Evolutionary conservation across 129 eudicot genomes (phyloP).

Genomic region (Centrapalus pauciflorus): DNA sequence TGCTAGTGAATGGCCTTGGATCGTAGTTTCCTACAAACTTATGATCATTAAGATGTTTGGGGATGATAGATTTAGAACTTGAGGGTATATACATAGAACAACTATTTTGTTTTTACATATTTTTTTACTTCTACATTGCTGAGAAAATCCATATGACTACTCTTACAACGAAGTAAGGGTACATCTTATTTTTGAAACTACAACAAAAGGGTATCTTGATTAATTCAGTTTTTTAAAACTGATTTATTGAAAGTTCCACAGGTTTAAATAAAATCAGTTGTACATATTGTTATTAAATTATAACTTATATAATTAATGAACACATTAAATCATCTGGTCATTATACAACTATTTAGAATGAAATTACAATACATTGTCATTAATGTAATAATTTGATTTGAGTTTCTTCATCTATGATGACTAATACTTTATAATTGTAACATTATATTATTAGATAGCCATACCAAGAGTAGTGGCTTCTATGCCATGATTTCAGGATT

Average conservation of each 20-base stretch:
- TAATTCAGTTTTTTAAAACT: not conserved
- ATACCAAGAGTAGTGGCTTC: not conserved
- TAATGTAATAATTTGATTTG: not conserved
- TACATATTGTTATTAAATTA: not conserved
- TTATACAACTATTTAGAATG: not conserved
- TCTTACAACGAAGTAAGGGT: not conserved
- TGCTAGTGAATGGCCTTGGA: too few species aligned
- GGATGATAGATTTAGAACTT: not conserved
- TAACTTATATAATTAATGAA: not conserved
- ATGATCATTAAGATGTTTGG: not conserved
- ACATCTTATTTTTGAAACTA: not conserved
- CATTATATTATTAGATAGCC: not conserved
- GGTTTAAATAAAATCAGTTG: not conserved
- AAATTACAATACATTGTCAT: not conserved
- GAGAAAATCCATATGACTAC: conserved; percentile 2
- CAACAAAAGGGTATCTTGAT: not conserved
- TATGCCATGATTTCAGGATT: not conserved
- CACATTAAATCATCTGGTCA: not conserved
- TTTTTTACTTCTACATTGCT: not conserved
- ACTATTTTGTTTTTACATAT: not conserved
- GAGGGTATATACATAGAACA: not conserved
- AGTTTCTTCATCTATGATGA: not conserved
- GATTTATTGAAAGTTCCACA: not conserved
- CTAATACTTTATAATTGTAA: not conserved
- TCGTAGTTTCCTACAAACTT: too few species aligned